Evolutionary conservation across 2,329 filamentous ascomycete species (phyloP), one percentile per base, ranked within the genome.

Genomic region (Sclerotiophoma versabilis): DNA sequence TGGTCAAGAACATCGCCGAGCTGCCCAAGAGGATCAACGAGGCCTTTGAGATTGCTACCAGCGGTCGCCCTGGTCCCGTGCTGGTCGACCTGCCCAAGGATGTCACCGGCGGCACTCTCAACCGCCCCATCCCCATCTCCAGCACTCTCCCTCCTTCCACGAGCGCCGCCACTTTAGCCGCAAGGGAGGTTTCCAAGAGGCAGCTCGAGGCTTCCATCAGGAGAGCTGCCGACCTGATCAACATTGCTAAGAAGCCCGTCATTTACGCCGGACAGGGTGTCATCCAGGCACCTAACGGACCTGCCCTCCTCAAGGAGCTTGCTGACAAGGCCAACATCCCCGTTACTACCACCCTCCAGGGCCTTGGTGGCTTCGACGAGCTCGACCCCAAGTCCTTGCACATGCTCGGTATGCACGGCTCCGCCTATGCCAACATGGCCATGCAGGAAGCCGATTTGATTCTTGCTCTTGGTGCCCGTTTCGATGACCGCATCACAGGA

Each of bases 321-420:
- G 81, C 92, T 2, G 92, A 98, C 34, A 97, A 96, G 84, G 86
- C 88, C 27, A 89, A 87, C 55, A 96, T 98, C 62, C 95, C 95
- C 43, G 95, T 99, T 34, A 97, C 93, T 14, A 98, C 95, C 22
- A 97, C 95, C 48, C 87, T 99, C 6, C 93, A 96, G 70, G 95
- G 93, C 66, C 86, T 99, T 8, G 95, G 95, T 68, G 91, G 87
- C 19, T 98, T 89, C 64, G 93, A 98, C 69, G 95, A 98, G 80
- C 84, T 95, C 11, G 92, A 98, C 70, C 87, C 92, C 63, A 97
- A 96, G 84, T 90, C 93, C 37, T 84, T 98, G 45, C 93, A 98
- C 80, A 99, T 99, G 95, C 87, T 98, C 25, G 95, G 95, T 62
- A 98, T 98, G 95, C 93, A 98, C 81, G 95, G 95, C 57, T 90